These are phyloP conservation scores for Lantana camara DNA, from an alignment of 257 asterid species.

Conservation along the genomic window DNA sequence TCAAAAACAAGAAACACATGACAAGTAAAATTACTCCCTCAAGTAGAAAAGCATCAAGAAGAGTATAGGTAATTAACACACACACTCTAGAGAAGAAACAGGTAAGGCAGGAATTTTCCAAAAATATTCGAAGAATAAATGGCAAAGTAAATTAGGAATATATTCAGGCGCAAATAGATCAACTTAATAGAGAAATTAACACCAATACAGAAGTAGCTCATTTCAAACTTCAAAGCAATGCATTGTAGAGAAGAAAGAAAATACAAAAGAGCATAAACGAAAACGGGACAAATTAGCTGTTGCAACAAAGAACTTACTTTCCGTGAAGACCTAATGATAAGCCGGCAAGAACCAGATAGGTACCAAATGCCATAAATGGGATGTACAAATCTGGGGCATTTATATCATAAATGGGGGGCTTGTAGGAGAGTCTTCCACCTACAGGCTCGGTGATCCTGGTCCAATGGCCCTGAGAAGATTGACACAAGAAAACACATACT, in stretches of 20 bases:
- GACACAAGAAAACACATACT: background rate
- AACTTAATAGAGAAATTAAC: background rate
- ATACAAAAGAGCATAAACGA: background rate
- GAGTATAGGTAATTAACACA: background rate
- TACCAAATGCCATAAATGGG: slow-evolving; percentile 64
- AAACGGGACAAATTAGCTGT: background rate
- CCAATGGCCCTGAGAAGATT: slow-evolving; percentile 56
- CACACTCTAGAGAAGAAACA: background rate
- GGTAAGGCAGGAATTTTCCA: background rate
- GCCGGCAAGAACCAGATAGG: slow-evolving; percentile 61
- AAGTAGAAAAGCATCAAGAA: background rate
- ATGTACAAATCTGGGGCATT: slow-evolving; percentile 66
- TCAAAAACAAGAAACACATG: background rate
- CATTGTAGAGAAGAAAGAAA: background rate
- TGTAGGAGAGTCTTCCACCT: slow-evolving; percentile 63
- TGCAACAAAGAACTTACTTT: slow-evolving; percentile 39
- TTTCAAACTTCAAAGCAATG: background rate
- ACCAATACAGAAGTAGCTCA: too few species aligned
- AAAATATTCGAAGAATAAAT: background rate
- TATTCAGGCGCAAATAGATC: background rate
- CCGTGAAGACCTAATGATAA: slow-evolving; percentile 59
- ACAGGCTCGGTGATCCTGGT: slow-evolving; percentile 67
- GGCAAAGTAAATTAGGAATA: background rate
- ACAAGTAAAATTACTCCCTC: background rate
- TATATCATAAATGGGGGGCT: slow-evolving; percentile 65